Evolutionary conservation across 2,329 filamentous ascomycete species (phyloP), one percentile per base, ranked within the genome.

Genomic region (Fusarium duplospermum): DNA sequence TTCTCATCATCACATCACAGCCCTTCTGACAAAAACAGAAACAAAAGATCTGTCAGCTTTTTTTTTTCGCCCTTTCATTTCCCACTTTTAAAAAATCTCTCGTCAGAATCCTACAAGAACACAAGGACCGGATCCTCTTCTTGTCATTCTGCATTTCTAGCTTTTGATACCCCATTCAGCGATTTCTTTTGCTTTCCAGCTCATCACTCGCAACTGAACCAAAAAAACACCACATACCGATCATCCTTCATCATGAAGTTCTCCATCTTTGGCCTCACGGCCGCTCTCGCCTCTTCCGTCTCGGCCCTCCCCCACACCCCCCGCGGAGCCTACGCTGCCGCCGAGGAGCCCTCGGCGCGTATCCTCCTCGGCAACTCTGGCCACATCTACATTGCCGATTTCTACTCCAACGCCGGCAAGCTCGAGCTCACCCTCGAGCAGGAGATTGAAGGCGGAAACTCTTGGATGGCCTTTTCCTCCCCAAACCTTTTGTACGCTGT

Each of bases 401-500:
- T 85, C 66, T 65, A 45, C 27, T 58, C 68, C 45, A 80, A 85
- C 72, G 85, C 83, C 64, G 70, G 74, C 20, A 72, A 70, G 45
- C 86, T 89, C 76, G 79, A 80, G 35, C 73, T 85, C 27, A 77
- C 79, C 11, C 69, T 84, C n/a, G 72, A 81, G 40, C 68, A 78
- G 35, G 62, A 71, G 54, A 81, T 84, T 22, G 73, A 77, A 58
- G 84, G 84, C 40, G 78, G 80, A 36, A 83, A 86, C 24, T 87
- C 85, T 69, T 89, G 87, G 87, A 78, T 89, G 79, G 78, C 82
- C 42, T 84, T 83, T 77, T 82, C 81, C 58, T 69, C 80, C 20
- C 82, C 83, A 29, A 81, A 83, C 74, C 62, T 66, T 22, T 67
- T 89, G 50, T 88, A 87, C 67, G 84, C 85, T 52, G 84, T 86